A percentile compares a stretch with the other conserved stretches of the same genome.
phyloP scores from a whole-genome alignment of 495 filamentous ascomycete species.

The Penicillium canescens region DNA sequence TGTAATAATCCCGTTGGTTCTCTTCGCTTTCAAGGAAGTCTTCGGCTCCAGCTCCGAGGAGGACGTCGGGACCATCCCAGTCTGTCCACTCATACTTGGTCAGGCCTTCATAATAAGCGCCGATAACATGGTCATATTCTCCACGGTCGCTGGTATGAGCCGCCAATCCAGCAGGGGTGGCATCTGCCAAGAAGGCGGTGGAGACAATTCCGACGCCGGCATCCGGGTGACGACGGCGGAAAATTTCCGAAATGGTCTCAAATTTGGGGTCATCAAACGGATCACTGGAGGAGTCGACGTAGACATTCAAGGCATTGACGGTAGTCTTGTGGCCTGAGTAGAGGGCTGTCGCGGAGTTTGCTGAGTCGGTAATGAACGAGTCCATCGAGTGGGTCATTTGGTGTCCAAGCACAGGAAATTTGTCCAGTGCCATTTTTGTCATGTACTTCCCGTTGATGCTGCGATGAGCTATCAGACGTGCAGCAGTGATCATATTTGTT shows the following conservation, averaged over 20 bases:
- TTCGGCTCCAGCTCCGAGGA: constrained; percentile 73
- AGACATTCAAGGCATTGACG: constrained; percentile 72
- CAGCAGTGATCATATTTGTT: constrained; percentile 73
- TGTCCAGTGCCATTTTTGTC: constrained; percentile 64
- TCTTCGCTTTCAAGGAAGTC: constrained; percentile 54
- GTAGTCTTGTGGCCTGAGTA: constrained; percentile 75
- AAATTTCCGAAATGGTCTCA: constrained; percentile 72
- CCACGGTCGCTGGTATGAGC: constrained; percentile 65
- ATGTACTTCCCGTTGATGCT: constrained; percentile 74
- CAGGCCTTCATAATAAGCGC: constrained; percentile 57
- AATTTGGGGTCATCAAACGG: constrained; percentile 75
- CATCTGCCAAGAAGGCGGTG: constrained; percentile 71
- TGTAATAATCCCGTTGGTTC: constrained; percentile 63
- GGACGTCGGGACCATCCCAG: constrained; percentile 66
- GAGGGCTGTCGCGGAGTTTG: constrained; percentile 72
- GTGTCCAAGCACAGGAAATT: constrained; percentile 71
- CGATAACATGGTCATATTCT: constrained; percentile 62
- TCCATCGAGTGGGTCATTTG: constrained; percentile 75
- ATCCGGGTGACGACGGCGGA: constrained; percentile 58
- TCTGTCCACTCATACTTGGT: constrained; percentile 67
- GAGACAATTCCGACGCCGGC: constrained; percentile 58
- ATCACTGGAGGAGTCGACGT: constrained; percentile 64
- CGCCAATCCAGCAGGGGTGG: constrained; percentile 67
- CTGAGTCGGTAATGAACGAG: constrained; percentile 74
- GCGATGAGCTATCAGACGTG: constrained; percentile 73